These are phyloP conservation scores for Hymenoscyphus fructigenus DNA, from an alignment of 2,329 filamentous ascomycete species.

Conservation along the genomic window DNA sequence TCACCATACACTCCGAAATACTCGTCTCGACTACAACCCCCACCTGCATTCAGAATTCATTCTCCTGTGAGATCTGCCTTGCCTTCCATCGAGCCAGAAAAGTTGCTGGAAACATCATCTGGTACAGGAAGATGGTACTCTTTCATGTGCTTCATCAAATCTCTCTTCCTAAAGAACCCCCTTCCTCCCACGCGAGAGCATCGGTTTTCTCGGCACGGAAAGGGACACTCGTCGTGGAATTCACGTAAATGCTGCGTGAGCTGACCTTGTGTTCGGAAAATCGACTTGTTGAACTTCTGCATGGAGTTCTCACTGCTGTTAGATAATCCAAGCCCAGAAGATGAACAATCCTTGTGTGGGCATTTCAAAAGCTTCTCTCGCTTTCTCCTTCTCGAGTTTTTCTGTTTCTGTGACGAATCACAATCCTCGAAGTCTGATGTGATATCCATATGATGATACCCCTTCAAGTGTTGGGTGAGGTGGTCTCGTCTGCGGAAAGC, in stretches of 20 bases:
- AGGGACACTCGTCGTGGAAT: constrained; percentile 36
- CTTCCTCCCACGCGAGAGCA: constrained; percentile 27
- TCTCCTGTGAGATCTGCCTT: too few species aligned
- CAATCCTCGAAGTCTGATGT: not conserved
- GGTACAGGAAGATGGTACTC: constrained; percentile 9
- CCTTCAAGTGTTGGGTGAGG: constrained; percentile 38
- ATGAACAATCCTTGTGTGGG: constrained; percentile 5
- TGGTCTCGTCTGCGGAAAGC: constrained; percentile 40
- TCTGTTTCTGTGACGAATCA: not conserved
- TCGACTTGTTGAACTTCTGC: not conserved
- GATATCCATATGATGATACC: constrained; percentile 37
- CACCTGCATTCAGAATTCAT: too few species aligned
- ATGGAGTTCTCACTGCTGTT: not conserved
- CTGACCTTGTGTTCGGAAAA: constrained; percentile 24
- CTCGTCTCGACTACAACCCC: too few species aligned
- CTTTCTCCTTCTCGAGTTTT: not conserved
- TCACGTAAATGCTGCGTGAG: constrained; percentile 39
- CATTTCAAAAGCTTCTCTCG: constrained; percentile 4
- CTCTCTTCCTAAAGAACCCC: constrained; percentile 18
- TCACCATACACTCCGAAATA: too few species aligned
- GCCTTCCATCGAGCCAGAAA: too few species aligned
- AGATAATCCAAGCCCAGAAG: not conserved
- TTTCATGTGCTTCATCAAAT: constrained; percentile 19
- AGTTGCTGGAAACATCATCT: too few species aligned
- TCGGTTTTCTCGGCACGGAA: constrained; percentile 32